Percentiles rank a stretch among this genome's conserved stretches.
Conservation (phyloP, 2,329 filamentous ascomycete species). For the Xylaria sp. region DNA sequence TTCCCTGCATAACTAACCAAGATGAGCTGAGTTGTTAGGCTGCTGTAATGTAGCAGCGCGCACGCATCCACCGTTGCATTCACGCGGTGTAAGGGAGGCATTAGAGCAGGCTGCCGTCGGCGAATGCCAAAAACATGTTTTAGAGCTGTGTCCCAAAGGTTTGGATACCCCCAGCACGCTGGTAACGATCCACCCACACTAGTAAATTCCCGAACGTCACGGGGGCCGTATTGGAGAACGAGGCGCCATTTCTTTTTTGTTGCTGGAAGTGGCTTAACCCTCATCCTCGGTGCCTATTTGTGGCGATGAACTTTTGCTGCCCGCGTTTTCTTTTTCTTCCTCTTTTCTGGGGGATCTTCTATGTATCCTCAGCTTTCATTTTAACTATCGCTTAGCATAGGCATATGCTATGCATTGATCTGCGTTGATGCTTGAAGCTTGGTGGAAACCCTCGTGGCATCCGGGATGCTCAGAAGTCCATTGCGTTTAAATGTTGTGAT, state of each 20-base stretch:
- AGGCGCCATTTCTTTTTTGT: background rate
- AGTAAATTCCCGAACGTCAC: conserved; percentile 28
- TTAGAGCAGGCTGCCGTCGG: conserved; percentile 4
- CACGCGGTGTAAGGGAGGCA: conserved; percentile 7
- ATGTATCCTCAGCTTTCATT: background rate
- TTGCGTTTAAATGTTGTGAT: background rate
- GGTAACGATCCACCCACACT: conserved; percentile 17
- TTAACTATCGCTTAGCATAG: background rate
- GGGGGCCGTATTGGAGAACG: background rate
- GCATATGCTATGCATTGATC: conserved; percentile 1
- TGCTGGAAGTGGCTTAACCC: too few relatives aligned
- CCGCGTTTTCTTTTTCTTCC: background rate
- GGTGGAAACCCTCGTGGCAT: background rate
- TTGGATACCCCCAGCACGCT: conserved; percentile 19
- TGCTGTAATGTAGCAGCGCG: background rate
- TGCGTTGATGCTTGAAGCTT: background rate
- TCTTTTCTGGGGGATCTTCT: background rate
- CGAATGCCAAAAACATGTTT: background rate
- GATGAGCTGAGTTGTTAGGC: background rate
- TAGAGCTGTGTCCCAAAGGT: conserved; percentile 17
- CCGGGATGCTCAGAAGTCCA: conserved; percentile 2
- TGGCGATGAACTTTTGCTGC: conserved; percentile 12
- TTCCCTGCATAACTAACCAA: background rate
- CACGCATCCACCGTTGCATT: conserved; percentile 1
- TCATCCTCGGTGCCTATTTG: background rate